Evolutionary conservation across 371 early-diverging fungal genomes (phyloP).

Genomic region (Chytridium lagenaria): DNA sequence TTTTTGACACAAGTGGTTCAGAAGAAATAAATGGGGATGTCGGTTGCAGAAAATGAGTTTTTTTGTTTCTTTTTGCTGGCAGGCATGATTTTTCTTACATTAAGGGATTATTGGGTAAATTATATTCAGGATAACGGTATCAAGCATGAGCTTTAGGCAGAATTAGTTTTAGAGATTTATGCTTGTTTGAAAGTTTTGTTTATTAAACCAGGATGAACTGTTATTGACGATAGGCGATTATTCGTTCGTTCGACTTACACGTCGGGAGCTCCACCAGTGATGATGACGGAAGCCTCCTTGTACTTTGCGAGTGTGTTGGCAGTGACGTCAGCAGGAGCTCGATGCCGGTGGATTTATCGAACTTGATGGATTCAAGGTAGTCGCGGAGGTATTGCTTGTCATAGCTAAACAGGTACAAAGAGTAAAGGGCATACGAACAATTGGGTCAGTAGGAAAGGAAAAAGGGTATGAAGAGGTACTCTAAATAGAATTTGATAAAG

Average conservation of each 20-base stretch:
- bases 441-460: neutral
- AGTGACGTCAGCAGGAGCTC: constrained; percentile 85
- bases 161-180: too few relatives aligned
- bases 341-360: constrained; percentile 86
- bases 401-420: constrained; percentile 63
- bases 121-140: too few relatives aligned
- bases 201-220: too few relatives aligned
- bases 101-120: neutral
- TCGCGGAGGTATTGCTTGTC: constrained; percentile 97
- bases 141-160: too few relatives aligned
- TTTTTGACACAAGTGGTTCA: neutral
- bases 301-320: constrained; percentile 87
- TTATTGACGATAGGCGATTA: too few relatives aligned
- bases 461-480: neutral
- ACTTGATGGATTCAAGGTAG: constrained; percentile 86
- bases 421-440: neutral
- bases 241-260: constrained; percentile 19
- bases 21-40: neutral
- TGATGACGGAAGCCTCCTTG: constrained; percentile 81
- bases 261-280: constrained; percentile 78
- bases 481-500: neutral
- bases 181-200: too few relatives aligned
- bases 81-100: constrained; percentile 15
- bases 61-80: neutral
- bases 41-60: neutral